These are phyloP conservation scores for Zygotorulaspora florentina DNA, from an alignment of 805 yeast genomes.

Conservation along the genomic window DNA sequence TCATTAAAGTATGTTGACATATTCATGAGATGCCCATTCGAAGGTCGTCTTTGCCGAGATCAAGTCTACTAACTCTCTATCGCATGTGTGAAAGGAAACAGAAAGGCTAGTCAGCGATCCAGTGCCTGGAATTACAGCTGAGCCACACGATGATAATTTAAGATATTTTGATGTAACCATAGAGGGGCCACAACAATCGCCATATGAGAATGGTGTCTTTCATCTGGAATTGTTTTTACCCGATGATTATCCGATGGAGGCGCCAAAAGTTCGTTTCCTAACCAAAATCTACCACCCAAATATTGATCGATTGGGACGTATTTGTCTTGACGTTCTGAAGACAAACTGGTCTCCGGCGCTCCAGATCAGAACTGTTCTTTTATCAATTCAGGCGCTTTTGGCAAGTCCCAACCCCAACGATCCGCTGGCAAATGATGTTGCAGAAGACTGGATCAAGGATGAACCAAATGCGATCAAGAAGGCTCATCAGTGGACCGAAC, in stretches of 20 bases:
- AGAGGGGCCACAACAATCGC: slow-evolving; percentile 87
- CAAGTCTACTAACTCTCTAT: slow-evolving; percentile 3
- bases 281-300: slow-evolving; percentile 96
- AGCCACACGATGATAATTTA: slow-evolving; percentile 89
- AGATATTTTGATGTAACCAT: slow-evolving; percentile 89
- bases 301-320: slow-evolving; percentile 90
- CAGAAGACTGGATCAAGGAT: slow-evolving; percentile 90
- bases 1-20: slow-evolving; percentile 62
- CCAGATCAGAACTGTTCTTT: slow-evolving; percentile 86
- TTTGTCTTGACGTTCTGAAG: slow-evolving; percentile 91
- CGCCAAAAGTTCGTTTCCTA: slow-evolving; percentile 91
- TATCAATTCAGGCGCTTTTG: slow-evolving; percentile 87
- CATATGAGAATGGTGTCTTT: slow-evolving; percentile 83
- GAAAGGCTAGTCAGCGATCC: slow-evolving; percentile 90
- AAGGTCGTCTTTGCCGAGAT: neutral
- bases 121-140: slow-evolving; percentile 91
- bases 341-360: slow-evolving; percentile 97
- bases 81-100: slow-evolving; percentile 57
- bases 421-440: slow-evolving; percentile 96
- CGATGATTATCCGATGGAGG: slow-evolving; percentile 97
- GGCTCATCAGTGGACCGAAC: slow-evolving; percentile 51
- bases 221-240: slow-evolving; percentile 84
- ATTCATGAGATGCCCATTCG: neutral
- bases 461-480: slow-evolving; percentile 74
- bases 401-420: slow-evolving; percentile 98